These are phyloP conservation scores for Ceratobasidium sp. DNA, from an alignment of 1,284 basidiomycete species.

Conservation along the genomic window DNA sequence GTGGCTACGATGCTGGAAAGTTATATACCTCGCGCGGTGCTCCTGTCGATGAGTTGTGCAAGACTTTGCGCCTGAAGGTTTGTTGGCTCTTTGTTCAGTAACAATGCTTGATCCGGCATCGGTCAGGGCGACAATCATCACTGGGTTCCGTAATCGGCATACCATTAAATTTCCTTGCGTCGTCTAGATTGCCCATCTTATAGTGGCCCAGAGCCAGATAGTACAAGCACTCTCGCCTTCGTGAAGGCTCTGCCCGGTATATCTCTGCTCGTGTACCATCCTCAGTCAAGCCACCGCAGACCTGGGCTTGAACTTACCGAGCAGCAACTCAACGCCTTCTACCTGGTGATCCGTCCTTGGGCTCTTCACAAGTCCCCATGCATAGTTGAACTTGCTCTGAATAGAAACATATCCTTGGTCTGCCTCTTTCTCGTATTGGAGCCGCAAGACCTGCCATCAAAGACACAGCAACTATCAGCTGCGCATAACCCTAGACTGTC, in stretches of 20 bases:
- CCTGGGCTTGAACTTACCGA: constrained; percentile 64
- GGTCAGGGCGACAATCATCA: background rate
- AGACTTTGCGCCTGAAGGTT: constrained; percentile 95
- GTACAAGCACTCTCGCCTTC: constrained; percentile 94
- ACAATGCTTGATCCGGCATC: constrained; percentile 64
- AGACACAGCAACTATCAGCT: background rate
- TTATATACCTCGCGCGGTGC: constrained; percentile 78
- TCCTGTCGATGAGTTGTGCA: constrained; percentile 82
- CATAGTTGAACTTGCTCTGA: constrained; percentile 98
- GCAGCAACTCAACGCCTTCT: constrained; percentile 88
- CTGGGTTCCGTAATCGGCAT: constrained; percentile 48
- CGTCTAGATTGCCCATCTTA: constrained; percentile 95
- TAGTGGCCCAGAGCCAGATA: constrained; percentile 97
- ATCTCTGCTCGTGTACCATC: constrained; percentile 66
- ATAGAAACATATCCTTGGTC: constrained; percentile 85
- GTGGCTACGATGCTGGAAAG: constrained; percentile 22
- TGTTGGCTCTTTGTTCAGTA: constrained; percentile 91
- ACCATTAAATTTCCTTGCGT: constrained; percentile 95
- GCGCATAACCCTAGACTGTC: constrained; percentile 1
- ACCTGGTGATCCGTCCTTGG: constrained; percentile 81
- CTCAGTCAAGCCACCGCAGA: background rate
- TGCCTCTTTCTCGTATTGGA: constrained; percentile 89
- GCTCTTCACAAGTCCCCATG: constrained; percentile 95
- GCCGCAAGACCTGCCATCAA: constrained; percentile 70
- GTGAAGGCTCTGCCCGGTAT: constrained; percentile 84